A percentile compares a stretch with the other conserved stretches of the same genome.
These are phyloP conservation scores for Fusarium cicatricum DNA, from an alignment of 2,329 filamentous ascomycete species.

Conservation along the genomic window DNA sequence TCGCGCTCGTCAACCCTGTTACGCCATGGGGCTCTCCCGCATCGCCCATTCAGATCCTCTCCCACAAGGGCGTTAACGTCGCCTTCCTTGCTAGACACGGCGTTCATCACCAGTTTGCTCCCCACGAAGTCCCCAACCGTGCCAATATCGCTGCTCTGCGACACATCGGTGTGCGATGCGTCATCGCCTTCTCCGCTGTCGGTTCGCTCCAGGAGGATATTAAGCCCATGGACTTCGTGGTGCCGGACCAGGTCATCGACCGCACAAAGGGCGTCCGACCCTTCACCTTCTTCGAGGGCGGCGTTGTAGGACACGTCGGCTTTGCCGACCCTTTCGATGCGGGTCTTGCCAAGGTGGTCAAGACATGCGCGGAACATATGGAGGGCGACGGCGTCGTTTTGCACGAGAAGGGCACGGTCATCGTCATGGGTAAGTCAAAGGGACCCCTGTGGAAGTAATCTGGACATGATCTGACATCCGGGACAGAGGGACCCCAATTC, in stretches of 20 bases:
- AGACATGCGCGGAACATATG: constrained; percentile 76
- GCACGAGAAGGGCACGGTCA: constrained; percentile 83
- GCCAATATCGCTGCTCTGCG: constrained; percentile 99
- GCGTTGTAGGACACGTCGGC: constrained; percentile 91
- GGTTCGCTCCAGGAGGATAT: constrained; percentile 92
- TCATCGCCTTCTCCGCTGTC: constrained; percentile 95
- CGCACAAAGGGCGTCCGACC: constrained; percentile 94
- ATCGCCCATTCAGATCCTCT: constrained; percentile 82
- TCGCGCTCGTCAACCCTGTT: constrained; percentile 76
- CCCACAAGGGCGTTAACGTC: constrained; percentile 82
- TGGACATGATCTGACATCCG: constrained; percentile 31
- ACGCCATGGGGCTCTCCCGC: constrained; percentile 91
- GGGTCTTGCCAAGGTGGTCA: constrained; percentile 77
- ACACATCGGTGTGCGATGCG: constrained; percentile 84
- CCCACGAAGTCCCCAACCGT: constrained; percentile 92
- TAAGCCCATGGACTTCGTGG: constrained; percentile 93
- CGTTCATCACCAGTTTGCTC: constrained; percentile 84
- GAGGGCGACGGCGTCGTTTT: constrained; percentile 85
- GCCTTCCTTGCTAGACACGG: constrained; percentile 97
- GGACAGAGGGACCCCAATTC: constrained; percentile 93
- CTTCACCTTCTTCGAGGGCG: constrained; percentile 94
- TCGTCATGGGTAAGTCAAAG: constrained; percentile 80
- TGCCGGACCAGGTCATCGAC: constrained; percentile 97
- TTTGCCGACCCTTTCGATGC: constrained; percentile 96
- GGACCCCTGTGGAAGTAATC: not conserved